Evolutionary conservation across 495 filamentous ascomycete species (phyloP).

Genomic region (Bathelium albidoporum): DNA sequence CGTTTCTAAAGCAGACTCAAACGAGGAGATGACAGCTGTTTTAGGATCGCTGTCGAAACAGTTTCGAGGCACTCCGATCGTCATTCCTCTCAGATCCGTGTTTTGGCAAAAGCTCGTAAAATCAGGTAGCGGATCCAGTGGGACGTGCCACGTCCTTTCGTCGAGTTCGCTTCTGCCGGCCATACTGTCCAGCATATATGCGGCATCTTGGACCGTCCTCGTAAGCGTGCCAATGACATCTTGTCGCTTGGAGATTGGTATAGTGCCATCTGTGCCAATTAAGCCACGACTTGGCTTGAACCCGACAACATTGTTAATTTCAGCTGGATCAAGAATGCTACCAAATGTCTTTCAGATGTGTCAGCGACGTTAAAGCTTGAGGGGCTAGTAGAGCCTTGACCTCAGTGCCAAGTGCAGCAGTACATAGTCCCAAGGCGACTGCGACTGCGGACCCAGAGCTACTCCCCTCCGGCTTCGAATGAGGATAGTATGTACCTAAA

Average conservation of each 20-base stretch:
- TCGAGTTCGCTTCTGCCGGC: not conserved
- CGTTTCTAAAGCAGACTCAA: not conserved
- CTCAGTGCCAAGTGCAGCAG: not conserved
- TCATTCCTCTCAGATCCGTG: not conserved
- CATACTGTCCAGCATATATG: constrained; percentile 6
- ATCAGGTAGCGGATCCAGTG: not conserved
- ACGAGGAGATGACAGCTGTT: not conserved
- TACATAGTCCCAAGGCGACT: not conserved
- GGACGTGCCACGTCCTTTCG: not conserved
- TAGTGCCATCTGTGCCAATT: constrained; percentile 7
- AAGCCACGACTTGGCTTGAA: constrained; percentile 12
- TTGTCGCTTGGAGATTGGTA: constrained; percentile 5
- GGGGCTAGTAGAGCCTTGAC: not conserved
- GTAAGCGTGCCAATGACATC: constrained; percentile 12
- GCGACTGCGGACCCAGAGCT: not conserved
- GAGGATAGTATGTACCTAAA: not conserved
- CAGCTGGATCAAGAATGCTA: constrained; percentile 9
- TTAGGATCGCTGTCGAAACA: too few relatives aligned
- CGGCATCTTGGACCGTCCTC: constrained; percentile 12
- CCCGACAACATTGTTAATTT: constrained; percentile 8
- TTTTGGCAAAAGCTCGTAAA: not conserved
- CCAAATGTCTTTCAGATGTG: not conserved
- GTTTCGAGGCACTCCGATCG: not conserved
- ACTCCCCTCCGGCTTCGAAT: not conserved
- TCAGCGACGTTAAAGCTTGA: not conserved